phyloP scores from a whole-genome alignment of 2,329 filamentous ascomycete genomes.

The Coniella vitis region DNA sequence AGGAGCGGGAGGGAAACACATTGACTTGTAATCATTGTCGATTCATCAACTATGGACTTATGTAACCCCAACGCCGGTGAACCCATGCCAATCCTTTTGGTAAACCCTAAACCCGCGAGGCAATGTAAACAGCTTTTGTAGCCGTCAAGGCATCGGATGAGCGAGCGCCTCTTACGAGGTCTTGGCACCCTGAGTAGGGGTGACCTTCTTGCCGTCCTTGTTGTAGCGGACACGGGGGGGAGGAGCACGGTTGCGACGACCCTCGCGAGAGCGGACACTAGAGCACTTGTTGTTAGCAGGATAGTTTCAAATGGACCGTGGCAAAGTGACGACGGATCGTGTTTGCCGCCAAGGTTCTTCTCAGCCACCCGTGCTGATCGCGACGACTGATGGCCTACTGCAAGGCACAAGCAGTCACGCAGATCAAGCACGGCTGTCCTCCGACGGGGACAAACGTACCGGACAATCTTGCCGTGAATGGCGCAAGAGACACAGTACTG shows the following conservation, averaged over 20 bases:
- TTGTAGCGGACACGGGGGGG: constrained; percentile 98
- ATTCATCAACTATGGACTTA: constrained; percentile 14
- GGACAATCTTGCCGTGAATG: constrained; percentile 99
- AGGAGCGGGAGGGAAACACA: neutral
- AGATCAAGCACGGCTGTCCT: constrained; percentile 46
- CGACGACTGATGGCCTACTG: neutral
- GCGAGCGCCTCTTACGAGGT: constrained; percentile 32
- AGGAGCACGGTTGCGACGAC: constrained; percentile 97
- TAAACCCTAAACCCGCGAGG: neutral
- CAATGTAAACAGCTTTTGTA: neutral
- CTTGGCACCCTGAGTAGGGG: constrained; percentile 74
- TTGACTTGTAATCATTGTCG: constrained; percentile 12
- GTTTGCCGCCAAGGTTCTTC: constrained; percentile 34
- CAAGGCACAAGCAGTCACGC: constrained; percentile 4
- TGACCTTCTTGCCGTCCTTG: constrained; percentile 99
- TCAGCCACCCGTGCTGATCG: constrained; percentile 34
- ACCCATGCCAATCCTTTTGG: constrained; percentile 9
- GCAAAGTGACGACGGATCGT: constrained; percentile 4
- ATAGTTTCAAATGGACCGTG: constrained; percentile 19
- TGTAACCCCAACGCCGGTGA: constrained; percentile 13
- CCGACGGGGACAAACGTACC: constrained; percentile 67
- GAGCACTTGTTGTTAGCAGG: constrained; percentile 34
- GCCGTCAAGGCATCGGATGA: neutral
- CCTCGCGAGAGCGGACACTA: constrained; percentile 94
- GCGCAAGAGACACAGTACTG: constrained; percentile 99